Conservation (phyloP, 73 alveolate species). For the Tetrahymena thermophila region DNA sequence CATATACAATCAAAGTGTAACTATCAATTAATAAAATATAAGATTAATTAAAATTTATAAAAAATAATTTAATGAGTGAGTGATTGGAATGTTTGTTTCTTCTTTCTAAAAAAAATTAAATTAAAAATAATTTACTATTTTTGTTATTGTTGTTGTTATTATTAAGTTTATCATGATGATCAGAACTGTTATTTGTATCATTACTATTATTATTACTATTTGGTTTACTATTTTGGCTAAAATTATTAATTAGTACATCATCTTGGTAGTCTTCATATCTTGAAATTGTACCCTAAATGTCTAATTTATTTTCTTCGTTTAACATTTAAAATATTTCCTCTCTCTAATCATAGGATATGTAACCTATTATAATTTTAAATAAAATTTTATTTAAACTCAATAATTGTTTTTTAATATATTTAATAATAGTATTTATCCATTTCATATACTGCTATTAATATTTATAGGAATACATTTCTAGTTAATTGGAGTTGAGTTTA, state of each 20-base stretch:
- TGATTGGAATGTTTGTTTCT: not conserved
- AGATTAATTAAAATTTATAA: too few relatives aligned
- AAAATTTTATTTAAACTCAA: too few relatives aligned
- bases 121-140: not conserved
- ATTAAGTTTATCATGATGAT: not conserved
- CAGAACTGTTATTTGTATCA: not conserved
- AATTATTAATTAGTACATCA: not conserved
- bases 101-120: too few relatives aligned
- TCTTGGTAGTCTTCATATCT: not conserved
- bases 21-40: too few relatives aligned
- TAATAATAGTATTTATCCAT: too few relatives aligned
- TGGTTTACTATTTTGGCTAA: not conserved
- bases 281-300: not conserved
- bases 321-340: not conserved
- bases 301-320: not conserved
- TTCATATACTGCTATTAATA: too few relatives aligned
- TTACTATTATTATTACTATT: not conserved
- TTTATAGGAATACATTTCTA: too few relatives aligned
- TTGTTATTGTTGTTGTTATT: not conserved
- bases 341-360: not conserved
- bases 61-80: too few relatives aligned
- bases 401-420: too few relatives aligned
- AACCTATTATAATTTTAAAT: not conserved
- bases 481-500: too few relatives aligned
- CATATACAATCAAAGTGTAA: too few relatives aligned